Base-by-base conservation (phyloP, 2,329 filamentous ascomycete species). In the Hymenoscyphus linearis region DNA sequence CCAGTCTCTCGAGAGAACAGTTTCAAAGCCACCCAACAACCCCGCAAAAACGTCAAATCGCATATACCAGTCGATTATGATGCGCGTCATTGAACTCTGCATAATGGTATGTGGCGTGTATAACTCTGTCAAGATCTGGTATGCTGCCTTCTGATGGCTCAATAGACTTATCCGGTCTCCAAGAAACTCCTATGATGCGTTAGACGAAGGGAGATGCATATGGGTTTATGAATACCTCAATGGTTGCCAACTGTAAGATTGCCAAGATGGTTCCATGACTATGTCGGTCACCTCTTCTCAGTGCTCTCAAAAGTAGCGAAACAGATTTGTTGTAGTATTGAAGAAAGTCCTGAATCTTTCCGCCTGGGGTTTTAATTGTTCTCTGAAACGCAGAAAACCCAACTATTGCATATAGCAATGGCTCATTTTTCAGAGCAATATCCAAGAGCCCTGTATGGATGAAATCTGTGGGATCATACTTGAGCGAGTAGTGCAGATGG, bases 161-260 rank as follows among this genome's bases (percentile, higher is more conserved):
- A 95, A 88, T 16, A 98, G 80, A 69, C 96, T 97, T 58, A 96
- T 85, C 92, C 92, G 98, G 72, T 99, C 95, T 13, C 95, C 95
- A 53, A 98, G 81, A 69, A 92, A 96, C 76, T 98, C 95, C 91
- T 96, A 52, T 57, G 57, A 68, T 64, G 50, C 10, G 25, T 66
- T 62, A 65, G 60, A 52, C 55, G 13, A 9, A 14, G 34, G 22
- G n/a, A 12, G 34, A 44, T 54, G 57, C 14, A 62, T 37, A 31
- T 37, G 26, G 57, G 66, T 61, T 47, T 40, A 22, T 55, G 35
- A 12, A 65, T 80, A 96, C 92, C 84, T 99, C 95, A 60, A 97
- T 95, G 2, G 91, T 96, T 60, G 93, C 92, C 56, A 98, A 82
- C 70, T 98, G 93, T 50, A 99, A 77, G 22, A 98, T 93, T 0